phyloP scores from a whole-genome alignment of 371 early-diverging fungal genomes.

The Lichtheimia corymbifera region DNA sequence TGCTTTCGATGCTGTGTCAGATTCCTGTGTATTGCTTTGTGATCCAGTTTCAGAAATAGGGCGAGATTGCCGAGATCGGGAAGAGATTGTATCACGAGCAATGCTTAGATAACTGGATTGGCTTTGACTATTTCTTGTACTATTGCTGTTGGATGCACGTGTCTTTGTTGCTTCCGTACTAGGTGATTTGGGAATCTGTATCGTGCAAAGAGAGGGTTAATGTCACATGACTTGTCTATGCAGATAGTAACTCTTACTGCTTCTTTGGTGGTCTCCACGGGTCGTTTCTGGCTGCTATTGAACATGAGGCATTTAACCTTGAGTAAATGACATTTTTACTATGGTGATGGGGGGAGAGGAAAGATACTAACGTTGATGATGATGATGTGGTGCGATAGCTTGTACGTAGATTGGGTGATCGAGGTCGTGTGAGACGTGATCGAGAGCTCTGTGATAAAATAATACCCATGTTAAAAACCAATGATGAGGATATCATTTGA shows the following conservation, averaged over 20 bases:
- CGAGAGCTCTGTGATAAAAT: not conserved
- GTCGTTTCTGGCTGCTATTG: not conserved
- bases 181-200: no score
- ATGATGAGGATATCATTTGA: not conserved
- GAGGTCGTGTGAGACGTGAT: slow-evolving; percentile 13
- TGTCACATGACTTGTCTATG: no score
- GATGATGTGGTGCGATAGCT: slow-evolving; percentile 13
- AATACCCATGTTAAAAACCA: no score
- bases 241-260: not conserved
- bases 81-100: not conserved
- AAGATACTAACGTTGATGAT: not conserved
- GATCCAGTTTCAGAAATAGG: not conserved
- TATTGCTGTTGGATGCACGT: not conserved
- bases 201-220: no score
- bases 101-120: not conserved
- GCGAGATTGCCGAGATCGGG: not conserved
- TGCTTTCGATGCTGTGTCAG: not conserved
- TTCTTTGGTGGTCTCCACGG: not conserved
- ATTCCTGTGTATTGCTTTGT: not conserved
- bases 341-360: not conserved
- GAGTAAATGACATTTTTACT: not conserved
- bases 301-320: not conserved
- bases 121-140: not conserved
- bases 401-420: slow-evolving; percentile 19
- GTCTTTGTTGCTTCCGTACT: not conserved